A percentile compares a stretch with the other conserved stretches of the same genome.
phyloP scores from a whole-genome alignment of 495 filamentous ascomycete species.

The Amphirosellinia nigrospora region DNA sequence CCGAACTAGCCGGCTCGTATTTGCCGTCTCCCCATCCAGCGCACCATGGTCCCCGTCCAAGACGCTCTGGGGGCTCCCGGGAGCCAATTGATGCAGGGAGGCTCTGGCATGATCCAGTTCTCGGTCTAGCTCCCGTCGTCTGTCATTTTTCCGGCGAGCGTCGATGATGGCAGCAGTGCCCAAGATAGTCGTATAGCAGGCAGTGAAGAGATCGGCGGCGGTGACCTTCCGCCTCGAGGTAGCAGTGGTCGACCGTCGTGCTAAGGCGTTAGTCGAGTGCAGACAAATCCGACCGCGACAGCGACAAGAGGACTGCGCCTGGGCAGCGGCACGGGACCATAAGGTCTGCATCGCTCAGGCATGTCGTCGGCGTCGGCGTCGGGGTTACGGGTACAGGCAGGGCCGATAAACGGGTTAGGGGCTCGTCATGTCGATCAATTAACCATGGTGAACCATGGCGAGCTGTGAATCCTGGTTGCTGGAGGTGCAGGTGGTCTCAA shows the following conservation, averaged over 20 bases:
- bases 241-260: slow-evolving; percentile 60
- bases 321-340: slow-evolving; percentile 72
- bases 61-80: slow-evolving; percentile 27
- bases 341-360: slow-evolving; percentile 67
- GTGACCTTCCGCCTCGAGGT: slow-evolving; percentile 58
- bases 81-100: slow-evolving; percentile 40
- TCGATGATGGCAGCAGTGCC: slow-evolving; percentile 73
- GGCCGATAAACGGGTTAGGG: slow-evolving; percentile 22
- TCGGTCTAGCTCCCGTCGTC: slow-evolving; percentile 67
- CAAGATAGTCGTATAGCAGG: slow-evolving; percentile 74
- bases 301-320: slow-evolving; percentile 63
- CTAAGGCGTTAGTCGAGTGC: slow-evolving; percentile 57
- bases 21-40: neutral
- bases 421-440: slow-evolving; percentile 19
- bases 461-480: neutral
- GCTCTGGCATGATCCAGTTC: slow-evolving; percentile 58
- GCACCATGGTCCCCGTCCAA: neutral
- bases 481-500: neutral
- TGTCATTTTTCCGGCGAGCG: slow-evolving; percentile 64
- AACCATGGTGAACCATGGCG: slow-evolving; percentile 26
- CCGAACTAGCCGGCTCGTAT: slow-evolving; percentile 2
- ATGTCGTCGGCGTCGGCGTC: slow-evolving; percentile 38
- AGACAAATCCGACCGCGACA: slow-evolving; percentile 71
- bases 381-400: neutral
- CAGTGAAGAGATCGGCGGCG: slow-evolving; percentile 68